Conservation (phyloP, 1,284 basidiomycete genomes). For the Cutaneotrichosporon sp. region DNA sequence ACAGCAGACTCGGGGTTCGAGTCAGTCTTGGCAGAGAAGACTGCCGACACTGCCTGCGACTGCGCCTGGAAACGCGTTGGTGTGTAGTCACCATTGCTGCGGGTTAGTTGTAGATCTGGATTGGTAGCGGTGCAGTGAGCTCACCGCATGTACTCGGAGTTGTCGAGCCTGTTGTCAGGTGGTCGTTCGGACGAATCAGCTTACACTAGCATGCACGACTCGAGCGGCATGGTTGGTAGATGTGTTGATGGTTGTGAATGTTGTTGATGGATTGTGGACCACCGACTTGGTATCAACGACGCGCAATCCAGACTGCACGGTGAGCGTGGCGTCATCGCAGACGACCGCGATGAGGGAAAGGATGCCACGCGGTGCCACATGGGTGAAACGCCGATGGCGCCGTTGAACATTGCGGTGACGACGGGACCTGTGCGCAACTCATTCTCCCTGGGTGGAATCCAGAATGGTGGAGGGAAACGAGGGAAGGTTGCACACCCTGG, state of each 20-base stretch:
- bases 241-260: conserved; percentile 3
- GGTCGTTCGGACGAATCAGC: conserved; percentile 16
- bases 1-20: conserved; percentile 97
- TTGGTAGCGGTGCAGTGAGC: background rate
- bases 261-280: background rate
- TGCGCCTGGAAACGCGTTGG: conserved; percentile 87
- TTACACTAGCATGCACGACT: conserved; percentile 76
- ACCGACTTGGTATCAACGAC: conserved; percentile 1
- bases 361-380: conserved; percentile 4
- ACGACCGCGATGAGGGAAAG: too few relatives aligned
- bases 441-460: too few relatives aligned
- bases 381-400: background rate
- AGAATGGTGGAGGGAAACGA: too few relatives aligned
- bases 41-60: conserved; percentile 79
- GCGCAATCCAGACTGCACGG: too few relatives aligned
- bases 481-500: too few relatives aligned
- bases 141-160: conserved; percentile 83
- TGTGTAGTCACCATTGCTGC: conserved; percentile 80
- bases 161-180: conserved; percentile 62
- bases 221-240: conserved; percentile 69
- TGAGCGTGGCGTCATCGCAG: background rate
- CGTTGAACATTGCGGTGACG: too few relatives aligned
- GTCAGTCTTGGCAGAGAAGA: conserved; percentile 90
- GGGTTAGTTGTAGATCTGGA: conserved; percentile 1
- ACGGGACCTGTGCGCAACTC: too few relatives aligned